Percentiles rank a stretch among this genome's conserved stretches.
phyloP scores from a whole-genome alignment of 169 alveolate genomes.

The Plasmodium coatneyi region DNA sequence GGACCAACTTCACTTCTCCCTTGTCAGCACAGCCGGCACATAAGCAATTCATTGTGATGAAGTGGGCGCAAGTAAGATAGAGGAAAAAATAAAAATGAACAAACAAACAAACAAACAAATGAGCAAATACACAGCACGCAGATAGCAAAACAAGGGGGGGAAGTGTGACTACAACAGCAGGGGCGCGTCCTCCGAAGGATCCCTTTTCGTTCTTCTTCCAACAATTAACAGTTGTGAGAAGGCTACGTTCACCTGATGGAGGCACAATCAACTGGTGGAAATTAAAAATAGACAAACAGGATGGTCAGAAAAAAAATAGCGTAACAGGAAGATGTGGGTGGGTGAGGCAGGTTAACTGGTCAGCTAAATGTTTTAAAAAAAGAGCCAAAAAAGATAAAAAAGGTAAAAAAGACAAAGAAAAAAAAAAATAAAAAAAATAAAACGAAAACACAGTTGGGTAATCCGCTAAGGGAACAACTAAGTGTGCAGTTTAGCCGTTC shows the following conservation, averaged over 20 bases:
- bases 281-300: not conserved
- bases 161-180: not conserved
- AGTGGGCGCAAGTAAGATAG: not conserved
- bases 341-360: not conserved
- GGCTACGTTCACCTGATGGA: not conserved
- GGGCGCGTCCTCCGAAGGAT: not conserved
- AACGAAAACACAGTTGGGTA: not conserved
- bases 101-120: too few species aligned
- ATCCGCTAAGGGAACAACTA: not conserved
- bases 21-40: slow-evolving; percentile 59
- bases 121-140: not conserved
- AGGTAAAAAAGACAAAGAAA: not conserved
- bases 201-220: not conserved
- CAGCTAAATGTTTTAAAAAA: not conserved
- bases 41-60: slow-evolving; percentile 46
- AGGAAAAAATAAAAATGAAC: not conserved
- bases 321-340: not conserved
- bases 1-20: slow-evolving; percentile 49
- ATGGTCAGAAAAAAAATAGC: not conserved
- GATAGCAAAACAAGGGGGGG: not conserved
- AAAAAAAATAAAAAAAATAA: not conserved
- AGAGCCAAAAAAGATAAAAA: not conserved
- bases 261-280: not conserved
- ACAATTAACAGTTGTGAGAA: not conserved
- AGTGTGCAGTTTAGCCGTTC: slow-evolving; percentile 1